Evolutionary conservation across 805 yeast species (phyloP).

Genomic region (Candida montana): DNA sequence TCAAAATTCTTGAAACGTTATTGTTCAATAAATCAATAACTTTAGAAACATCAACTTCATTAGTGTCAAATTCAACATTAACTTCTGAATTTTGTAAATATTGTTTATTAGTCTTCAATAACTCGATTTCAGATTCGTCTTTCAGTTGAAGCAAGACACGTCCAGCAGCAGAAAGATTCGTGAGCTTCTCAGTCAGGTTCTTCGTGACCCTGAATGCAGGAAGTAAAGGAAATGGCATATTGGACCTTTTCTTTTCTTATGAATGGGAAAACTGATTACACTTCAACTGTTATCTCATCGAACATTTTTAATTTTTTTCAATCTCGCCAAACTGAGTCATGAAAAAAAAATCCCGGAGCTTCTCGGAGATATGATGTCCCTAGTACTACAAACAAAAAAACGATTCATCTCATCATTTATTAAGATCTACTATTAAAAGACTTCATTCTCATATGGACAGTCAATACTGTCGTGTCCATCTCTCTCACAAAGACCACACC

Average conservation of each 20-base stretch:
- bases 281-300: background rate
- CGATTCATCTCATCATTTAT: too few species aligned
- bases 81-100: conserved; percentile 15
- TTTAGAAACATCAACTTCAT: conserved; percentile 34
- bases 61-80: conserved; percentile 24
- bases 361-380: background rate
- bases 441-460: conserved; percentile 64
- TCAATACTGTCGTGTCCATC: conserved; percentile 84
- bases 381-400: too few species aligned
- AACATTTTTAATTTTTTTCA: background rate
- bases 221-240: conserved; percentile 35
- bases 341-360: background rate
- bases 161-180: conserved; percentile 24
- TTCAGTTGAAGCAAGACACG: conserved; percentile 21
- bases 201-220: conserved; percentile 25
- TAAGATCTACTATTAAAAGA: conserved; percentile 12
- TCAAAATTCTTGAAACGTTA: conserved; percentile 50
- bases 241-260: background rate
- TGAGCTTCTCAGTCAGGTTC: conserved; percentile 4
- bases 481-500: conserved; percentile 94
- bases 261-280: background rate
- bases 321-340: too few species aligned
- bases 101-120: conserved; percentile 14
- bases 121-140: conserved; percentile 19
- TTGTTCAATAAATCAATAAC: conserved; percentile 50